Evolutionary conservation across 2,329 filamentous ascomycete genomes (phyloP), one percentile per base, ranked within the genome.

Genomic region (Apiospora kogelbergensis): DNA sequence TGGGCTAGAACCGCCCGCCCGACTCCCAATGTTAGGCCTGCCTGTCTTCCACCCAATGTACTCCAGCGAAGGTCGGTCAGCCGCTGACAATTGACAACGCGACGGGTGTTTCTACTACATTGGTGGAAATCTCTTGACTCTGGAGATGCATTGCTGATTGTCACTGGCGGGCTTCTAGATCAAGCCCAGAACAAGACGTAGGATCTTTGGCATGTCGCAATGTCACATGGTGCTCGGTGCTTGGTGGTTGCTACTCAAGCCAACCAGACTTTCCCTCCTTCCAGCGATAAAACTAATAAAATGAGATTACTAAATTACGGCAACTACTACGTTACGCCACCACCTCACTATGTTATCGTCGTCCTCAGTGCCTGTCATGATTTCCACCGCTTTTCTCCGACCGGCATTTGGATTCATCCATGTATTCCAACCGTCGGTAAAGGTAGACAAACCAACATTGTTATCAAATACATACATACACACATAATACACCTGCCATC

Each of bases 1-100:
- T 65, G 63, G 63, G 40, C 63, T 30, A 65, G 41, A 65, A n/a
- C 30, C n/a, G n/a, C n/a, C n/a, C n/a, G n/a, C n/a, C n/a, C n/a
- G n/a, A n/a, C n/a, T n/a, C n/a, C n/a, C n/a, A n/a, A n/a, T n/a
- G n/a, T n/a, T n/a, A n/a, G n/a, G n/a, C n/a, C n/a, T n/a, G n/a
- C n/a, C n/a, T n/a, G n/a, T n/a, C n/a, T n/a, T n/a, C n/a, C n/a
- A n/a, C n/a, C n/a, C 48, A 57, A 57, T 30, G n/a, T n/a, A n/a
- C 30, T 60, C 10, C 53, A 37, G 22, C 17, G 42, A 45, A 45
- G 13, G 53, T 37, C 53, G 33, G 30, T 37, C 53, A 37, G 30
- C 53, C n/a, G 53, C 10, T n/a, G 53, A 3, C 53, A 22, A 60
- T 37, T 60, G 53, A n/a, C n/a, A n/a, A n/a, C n/a, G n/a, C n/a